These are phyloP conservation scores for Epipyxis sp. DNA, from an alignment of 108 stramenopile genomes.

Conservation along the genomic window DNA sequence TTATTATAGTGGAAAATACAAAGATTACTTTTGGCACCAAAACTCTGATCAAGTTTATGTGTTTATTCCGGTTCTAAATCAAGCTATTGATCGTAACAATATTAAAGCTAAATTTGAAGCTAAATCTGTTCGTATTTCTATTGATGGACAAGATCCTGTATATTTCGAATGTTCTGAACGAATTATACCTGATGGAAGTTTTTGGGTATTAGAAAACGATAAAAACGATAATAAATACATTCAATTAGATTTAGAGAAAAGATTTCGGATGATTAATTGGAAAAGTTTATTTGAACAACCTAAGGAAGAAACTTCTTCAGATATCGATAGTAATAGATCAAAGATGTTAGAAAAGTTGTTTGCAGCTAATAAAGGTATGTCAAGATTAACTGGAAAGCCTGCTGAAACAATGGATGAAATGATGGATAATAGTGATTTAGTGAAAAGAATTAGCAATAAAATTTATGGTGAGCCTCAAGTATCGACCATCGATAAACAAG, in stretches of 20 bases:
- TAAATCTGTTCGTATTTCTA: not conserved
- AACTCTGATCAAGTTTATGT: slow-evolving; percentile 18
- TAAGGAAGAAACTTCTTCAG: not conserved
- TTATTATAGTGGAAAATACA: slow-evolving; percentile 1
- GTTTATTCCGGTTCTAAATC: not conserved
- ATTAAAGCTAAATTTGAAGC: not conserved
- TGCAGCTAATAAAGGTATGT: slow-evolving; percentile 1
- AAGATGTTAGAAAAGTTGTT: not conserved
- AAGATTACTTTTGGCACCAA: not conserved
- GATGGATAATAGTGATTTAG: not conserved
- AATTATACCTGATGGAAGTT: slow-evolving; percentile 21
- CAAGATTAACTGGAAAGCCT: slow-evolving; percentile 7
- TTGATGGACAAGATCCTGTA: not conserved
- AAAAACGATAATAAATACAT: not conserved
- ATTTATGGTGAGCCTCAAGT: not conserved
- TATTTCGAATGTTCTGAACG: not conserved
- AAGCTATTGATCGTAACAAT: not conserved
- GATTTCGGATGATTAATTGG: slow-evolving; percentile 18
- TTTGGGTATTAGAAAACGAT: slow-evolving; percentile 4
- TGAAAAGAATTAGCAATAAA: not conserved
- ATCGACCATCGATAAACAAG: too few relatives aligned
- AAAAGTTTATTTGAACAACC: not conserved
- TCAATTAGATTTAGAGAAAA: slow-evolving; percentile 5
- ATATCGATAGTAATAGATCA: not conserved
- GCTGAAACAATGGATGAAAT: not conserved